Evolutionary conservation across 2,329 filamentous ascomycete genomes (phyloP).

Genomic region (Mycosphaerella arachidis): DNA sequence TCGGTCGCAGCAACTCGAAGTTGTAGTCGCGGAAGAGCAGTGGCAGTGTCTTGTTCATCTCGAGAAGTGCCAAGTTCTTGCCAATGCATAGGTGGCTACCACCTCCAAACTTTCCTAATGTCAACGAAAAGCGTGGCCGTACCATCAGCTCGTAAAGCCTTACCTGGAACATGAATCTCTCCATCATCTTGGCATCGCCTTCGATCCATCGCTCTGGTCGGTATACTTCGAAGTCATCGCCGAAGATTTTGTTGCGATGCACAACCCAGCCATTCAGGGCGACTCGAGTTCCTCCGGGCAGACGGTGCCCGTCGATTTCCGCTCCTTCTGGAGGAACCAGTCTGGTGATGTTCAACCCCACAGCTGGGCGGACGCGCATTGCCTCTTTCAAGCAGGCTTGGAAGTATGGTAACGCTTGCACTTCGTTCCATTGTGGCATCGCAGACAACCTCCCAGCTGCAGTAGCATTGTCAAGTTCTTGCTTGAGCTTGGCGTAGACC

Average conservation of each 20-base stretch:
- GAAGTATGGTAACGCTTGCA: slow-evolving; percentile 50
- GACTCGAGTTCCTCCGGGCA: slow-evolving; percentile 51
- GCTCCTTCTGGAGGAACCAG: slow-evolving; percentile 50
- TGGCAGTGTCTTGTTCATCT: slow-evolving; percentile 29
- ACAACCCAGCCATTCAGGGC: slow-evolving; percentile 55
- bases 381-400: slow-evolving; percentile 56
- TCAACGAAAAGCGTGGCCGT: slow-evolving; percentile 1
- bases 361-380: slow-evolving; percentile 53
- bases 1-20: slow-evolving; percentile 50
- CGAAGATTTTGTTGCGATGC: slow-evolving; percentile 40
- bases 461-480: slow-evolving; percentile 34
- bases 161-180: slow-evolving; percentile 55
- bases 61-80: slow-evolving; percentile 26
- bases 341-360: slow-evolving; percentile 53
- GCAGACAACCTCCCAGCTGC: slow-evolving; percentile 20
- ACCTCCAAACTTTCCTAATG: slow-evolving; percentile 20
- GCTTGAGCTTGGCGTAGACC: slow-evolving; percentile 47
- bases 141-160: slow-evolving; percentile 10
- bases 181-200: slow-evolving; percentile 44
- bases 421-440: slow-evolving; percentile 36
- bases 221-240: slow-evolving; percentile 11
- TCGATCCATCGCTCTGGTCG: slow-evolving; percentile 23
- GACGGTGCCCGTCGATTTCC: slow-evolving; percentile 48
- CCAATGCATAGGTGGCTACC: slow-evolving; percentile 26
- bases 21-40: slow-evolving; percentile 50